A percentile compares a stretch with the other conserved stretches of the same genome.
Conservation (phyloP, 2,329 filamentous ascomycete species). For the Parastagonospora nodorum region DNA sequence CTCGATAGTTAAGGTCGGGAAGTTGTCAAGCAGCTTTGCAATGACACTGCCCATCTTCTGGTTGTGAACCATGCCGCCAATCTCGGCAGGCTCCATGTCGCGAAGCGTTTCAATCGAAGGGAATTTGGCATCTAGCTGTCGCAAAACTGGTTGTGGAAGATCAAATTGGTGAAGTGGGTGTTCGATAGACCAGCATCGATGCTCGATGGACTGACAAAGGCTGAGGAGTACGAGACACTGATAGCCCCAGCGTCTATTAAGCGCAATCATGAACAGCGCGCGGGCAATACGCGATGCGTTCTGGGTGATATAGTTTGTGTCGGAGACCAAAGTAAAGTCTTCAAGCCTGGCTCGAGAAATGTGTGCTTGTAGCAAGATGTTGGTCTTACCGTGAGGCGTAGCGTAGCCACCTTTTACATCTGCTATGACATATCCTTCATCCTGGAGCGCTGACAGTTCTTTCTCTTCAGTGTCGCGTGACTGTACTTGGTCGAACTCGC, state of each 20-base stretch:
- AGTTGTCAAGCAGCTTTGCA: slow-evolving; percentile 80
- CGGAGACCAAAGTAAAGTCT: slow-evolving; percentile 91
- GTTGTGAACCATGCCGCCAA: slow-evolving; percentile 90
- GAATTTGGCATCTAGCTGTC: slow-evolving; percentile 82
- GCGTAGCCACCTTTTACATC: slow-evolving; percentile 72
- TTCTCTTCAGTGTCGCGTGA: slow-evolving; percentile 87
- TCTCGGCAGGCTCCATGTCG: slow-evolving; percentile 92
- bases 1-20: slow-evolving; percentile 88
- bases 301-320: slow-evolving; percentile 92
- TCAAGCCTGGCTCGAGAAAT: slow-evolving; percentile 87
- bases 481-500: slow-evolving; percentile 97
- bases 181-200: slow-evolving; percentile 91
- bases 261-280: slow-evolving; percentile 94
- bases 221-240: slow-evolving; percentile 91
- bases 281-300: slow-evolving; percentile 94
- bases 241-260: slow-evolving; percentile 94
- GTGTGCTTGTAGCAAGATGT: slow-evolving; percentile 91
- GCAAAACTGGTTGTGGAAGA: slow-evolving; percentile 79
- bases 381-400: slow-evolving; percentile 85
- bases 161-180: slow-evolving; percentile 97
- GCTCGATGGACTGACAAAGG: slow-evolving; percentile 96
- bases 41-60: slow-evolving; percentile 83
- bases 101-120: slow-evolving; percentile 80
- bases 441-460: slow-evolving; percentile 76
- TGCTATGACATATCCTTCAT: slow-evolving; percentile 70